A percentile compares a stretch with the other conserved stretches of the same genome.
These are phyloP conservation scores for Thalia dealbata DNA, from an alignment of 176 grass and related monocot species.

Conservation along the genomic window DNA sequence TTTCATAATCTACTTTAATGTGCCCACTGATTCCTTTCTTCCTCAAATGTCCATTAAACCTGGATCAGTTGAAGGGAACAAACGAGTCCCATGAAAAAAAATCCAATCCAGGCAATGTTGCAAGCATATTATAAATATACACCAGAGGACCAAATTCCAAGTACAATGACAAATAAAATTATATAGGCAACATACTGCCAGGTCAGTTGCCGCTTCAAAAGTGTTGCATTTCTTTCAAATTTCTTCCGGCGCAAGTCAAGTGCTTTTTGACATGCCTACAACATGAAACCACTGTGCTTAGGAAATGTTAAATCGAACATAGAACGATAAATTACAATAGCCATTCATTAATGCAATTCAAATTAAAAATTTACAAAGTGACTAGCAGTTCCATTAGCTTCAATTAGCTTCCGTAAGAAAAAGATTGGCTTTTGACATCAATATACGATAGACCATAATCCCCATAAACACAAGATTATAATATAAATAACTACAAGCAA, in stretches of 20 bases:
- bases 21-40: conserved; percentile 83
- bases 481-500: neutral
- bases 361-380: too few species aligned
- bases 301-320: too few species aligned
- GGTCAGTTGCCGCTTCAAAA: conserved; percentile 71
- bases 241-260: conserved; percentile 71
- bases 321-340: too few species aligned
- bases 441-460: too few species aligned
- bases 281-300: neutral
- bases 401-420: too few species aligned
- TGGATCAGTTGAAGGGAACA: neutral
- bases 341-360: too few species aligned
- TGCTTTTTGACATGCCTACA: conserved; percentile 68
- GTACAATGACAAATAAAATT: neutral
- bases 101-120: neutral
- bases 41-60: conserved; percentile 88
- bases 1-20: conserved; percentile 76
- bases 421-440: too few species aligned
- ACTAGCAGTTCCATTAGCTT: too few species aligned
- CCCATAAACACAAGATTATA: neutral
- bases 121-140: neutral
- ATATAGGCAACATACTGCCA: conserved; percentile 56
- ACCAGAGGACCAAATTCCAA: neutral
- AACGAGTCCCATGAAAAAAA: conserved; percentile 17
- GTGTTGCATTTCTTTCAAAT: conserved; percentile 73